Evolutionary conservation across 805 yeast genomes (phyloP), one percentile per base, ranked within the genome.

Genomic region (Candida gorgasii): DNA sequence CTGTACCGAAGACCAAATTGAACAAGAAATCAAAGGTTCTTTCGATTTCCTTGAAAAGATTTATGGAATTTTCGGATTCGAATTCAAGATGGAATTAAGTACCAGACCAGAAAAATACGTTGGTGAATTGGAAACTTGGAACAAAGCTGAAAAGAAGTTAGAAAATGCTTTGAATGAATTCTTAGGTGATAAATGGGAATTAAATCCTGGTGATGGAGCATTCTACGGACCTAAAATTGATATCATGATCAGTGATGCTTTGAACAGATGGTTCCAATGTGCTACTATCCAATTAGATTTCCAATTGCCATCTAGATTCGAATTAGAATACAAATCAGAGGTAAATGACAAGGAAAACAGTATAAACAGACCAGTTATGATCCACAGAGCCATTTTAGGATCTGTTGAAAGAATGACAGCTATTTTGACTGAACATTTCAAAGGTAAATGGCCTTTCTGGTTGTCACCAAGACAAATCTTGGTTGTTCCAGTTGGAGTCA

Each of bases 361-460:
- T 48, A 75, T 75, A 54, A 79, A 77, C 44, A 86, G 96, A 68
- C 99, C 99, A 39, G 99, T 93, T 43, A 93, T 93, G 98, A 92
- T 93, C 61, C 99, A 93, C 76, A 87, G 99, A 73, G 99, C 99
- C 53, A 89, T 93, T 53, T 79, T 92, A 62, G 99, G 99, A 54
- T 88, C 97, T 35, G 95, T 93, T 47, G 99, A 93, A 78, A 87
- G 99, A 78, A 90, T 93, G 98, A 87, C 96, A 50, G 99, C 97
- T 50, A 92, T 93, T 57, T 81, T 93, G 67, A 90, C 96, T 46
- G 99, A 93, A 72, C 99, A 93, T 74, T 93, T 77, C 72, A 96
- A 90, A 62, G 99, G 99, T 60, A 93, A 89, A 67, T 93, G 99
- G 99, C 99, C 99, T 61, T 88, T 93, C 79, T 93, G 99, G 99